These are phyloP conservation scores for Theobroma cacao DNA, from an alignment of 345 rosid species.

Conservation along the genomic window DNA sequence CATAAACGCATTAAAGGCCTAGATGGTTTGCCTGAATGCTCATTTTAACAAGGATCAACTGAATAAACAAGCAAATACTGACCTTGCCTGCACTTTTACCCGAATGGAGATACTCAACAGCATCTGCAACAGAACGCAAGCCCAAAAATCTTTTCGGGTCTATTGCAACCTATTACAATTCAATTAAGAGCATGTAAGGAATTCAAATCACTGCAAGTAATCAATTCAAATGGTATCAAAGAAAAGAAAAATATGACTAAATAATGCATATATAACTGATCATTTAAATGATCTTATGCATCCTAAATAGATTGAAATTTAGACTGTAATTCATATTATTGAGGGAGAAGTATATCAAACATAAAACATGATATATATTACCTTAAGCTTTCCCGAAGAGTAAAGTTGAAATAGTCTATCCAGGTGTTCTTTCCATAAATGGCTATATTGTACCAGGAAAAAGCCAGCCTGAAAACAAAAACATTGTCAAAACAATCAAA, in stretches of 20 bases:
- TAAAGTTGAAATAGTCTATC: constrained; percentile 58
- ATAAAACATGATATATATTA: constrained; percentile 21
- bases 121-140: constrained; percentile 68
- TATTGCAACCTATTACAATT: constrained; percentile 47
- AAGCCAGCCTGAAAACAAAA: constrained; percentile 74
- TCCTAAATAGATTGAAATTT: neutral
- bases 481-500: neutral
- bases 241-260: neutral
- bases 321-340: neutral
- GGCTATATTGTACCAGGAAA: constrained; percentile 72
- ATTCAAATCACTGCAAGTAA: neutral
- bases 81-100: constrained; percentile 99
- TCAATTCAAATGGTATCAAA: neutral
- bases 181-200: neutral
- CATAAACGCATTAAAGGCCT: neutral
- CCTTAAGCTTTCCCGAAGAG: constrained; percentile 86
- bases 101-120: constrained; percentile 93
- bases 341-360: neutral
- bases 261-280: neutral
- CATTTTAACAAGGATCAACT: neutral
- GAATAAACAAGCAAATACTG: neutral
- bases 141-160: constrained; percentile 78
- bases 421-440: constrained; percentile 81
- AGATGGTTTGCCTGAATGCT: neutral
- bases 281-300: neutral